phyloP scores from a whole-genome alignment of 768 basidiomycete species.

The Psilocybe cyanescens region DNA sequence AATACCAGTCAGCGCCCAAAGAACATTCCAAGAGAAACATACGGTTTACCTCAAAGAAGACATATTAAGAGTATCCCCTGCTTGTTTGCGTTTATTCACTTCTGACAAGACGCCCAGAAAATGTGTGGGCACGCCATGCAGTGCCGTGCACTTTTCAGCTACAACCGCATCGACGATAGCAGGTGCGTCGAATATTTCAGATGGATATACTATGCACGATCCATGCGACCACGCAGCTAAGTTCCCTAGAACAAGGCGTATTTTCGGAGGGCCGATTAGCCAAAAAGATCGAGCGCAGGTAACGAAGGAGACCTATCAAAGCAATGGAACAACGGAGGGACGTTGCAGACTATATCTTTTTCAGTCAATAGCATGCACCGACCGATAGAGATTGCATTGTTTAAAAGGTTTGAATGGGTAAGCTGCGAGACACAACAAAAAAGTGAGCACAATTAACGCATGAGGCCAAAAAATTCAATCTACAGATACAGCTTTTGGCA shows the following conservation, averaged over 20 bases:
- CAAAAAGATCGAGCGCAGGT: not conserved
- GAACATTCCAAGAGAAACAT: not conserved
- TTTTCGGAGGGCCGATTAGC: constrained; percentile 15
- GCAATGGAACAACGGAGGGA: constrained; percentile 85
- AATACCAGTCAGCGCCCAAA: not conserved
- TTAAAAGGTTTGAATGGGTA: constrained; percentile 79
- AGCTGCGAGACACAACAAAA: constrained; percentile 42
- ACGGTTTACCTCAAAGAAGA: constrained; percentile 52
- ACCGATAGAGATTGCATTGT: constrained; percentile 75
- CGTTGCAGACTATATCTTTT: constrained; percentile 77
- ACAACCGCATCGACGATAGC: constrained; percentile 74
- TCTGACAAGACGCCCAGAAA: constrained; percentile 77
- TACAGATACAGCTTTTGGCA: constrained; percentile 85
- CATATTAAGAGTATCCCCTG: constrained; percentile 51
- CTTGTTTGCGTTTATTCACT: constrained; percentile 54
- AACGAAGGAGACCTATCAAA: constrained; percentile 70
- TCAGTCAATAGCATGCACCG: constrained; percentile 71
- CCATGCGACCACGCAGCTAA: constrained; percentile 79
- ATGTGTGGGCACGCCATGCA: constrained; percentile 88
- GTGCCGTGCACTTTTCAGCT: constrained; percentile 71
- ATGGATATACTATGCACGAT: constrained; percentile 75
- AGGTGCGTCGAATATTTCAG: constrained; percentile 62
- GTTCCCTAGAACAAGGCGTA: constrained; percentile 83
- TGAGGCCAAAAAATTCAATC: too few relatives aligned
- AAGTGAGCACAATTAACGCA: not conserved